phyloP scores from a whole-genome alignment of 768 basidiomycete genomes.

The Psilocybe subaeruginosa region DNA sequence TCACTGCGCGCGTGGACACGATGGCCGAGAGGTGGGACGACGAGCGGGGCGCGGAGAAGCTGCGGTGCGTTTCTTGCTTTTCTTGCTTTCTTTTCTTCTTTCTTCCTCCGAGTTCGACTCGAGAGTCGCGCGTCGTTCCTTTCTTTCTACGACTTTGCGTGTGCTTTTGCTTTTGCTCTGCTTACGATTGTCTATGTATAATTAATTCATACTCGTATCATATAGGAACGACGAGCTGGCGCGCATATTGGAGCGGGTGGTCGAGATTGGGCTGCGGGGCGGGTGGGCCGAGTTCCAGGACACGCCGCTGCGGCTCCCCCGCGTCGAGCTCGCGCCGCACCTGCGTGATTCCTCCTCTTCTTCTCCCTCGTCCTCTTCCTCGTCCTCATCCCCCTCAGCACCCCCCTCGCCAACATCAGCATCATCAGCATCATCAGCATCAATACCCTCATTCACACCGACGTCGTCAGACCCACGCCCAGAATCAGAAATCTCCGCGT shows the following conservation, averaged over 20 bases:
- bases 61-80: constrained; percentile 38
- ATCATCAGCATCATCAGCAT: too few relatives aligned
- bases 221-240: constrained; percentile 68
- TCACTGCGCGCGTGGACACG: constrained; percentile 45
- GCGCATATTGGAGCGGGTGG: constrained; percentile 64
- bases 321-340: constrained; percentile 34
- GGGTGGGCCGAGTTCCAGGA: constrained; percentile 69
- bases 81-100: too few relatives aligned
- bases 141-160: too few relatives aligned
- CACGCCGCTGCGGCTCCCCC: constrained; percentile 55
- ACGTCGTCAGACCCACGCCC: too few relatives aligned
- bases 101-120: too few relatives aligned
- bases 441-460: too few relatives aligned
- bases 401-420: too few relatives aligned
- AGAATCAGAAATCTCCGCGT: background rate
- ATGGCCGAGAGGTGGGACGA: constrained; percentile 47
- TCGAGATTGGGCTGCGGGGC: constrained; percentile 66
- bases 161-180: too few relatives aligned
- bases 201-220: too few relatives aligned
- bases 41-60: constrained; percentile 43
- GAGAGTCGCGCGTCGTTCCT: too few relatives aligned
- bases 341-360: background rate
- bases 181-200: background rate
- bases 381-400: background rate
- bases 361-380: background rate